phyloP scores from a whole-genome alignment of 2,329 filamentous ascomycete species.

The Fusarium sp. region DNA sequence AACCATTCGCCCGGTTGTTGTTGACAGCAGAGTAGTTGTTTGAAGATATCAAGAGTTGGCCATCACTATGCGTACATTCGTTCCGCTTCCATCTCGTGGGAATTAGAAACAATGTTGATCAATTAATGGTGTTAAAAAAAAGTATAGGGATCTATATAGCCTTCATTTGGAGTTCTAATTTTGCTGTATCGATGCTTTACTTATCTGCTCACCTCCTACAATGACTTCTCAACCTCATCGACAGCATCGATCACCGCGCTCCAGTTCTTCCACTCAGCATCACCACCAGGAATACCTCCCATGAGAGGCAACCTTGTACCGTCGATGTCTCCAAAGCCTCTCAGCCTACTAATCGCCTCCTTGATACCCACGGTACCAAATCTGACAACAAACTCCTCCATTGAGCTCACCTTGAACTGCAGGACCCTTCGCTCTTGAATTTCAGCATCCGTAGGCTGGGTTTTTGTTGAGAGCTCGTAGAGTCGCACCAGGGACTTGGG shows the following conservation, averaged over 20 bases:
- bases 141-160: neutral
- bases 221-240: slow-evolving; percentile 57
- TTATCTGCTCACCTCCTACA: slow-evolving; percentile 26
- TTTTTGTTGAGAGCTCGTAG: slow-evolving; percentile 60
- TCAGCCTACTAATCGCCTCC: slow-evolving; percentile 70
- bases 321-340: slow-evolving; percentile 70
- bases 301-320: slow-evolving; percentile 70
- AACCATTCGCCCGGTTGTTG: slow-evolving; percentile 47
- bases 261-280: slow-evolving; percentile 69
- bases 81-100: neutral
- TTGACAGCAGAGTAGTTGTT: fast-evolving
- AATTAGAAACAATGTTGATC: neutral
- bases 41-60: fast-evolving
- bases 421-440: slow-evolving; percentile 65
- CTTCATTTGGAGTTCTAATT: neutral
- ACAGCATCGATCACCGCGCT: slow-evolving; percentile 59
- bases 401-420: slow-evolving; percentile 71
- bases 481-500: slow-evolving; percentile 71
- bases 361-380: slow-evolving; percentile 75
- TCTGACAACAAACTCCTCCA: slow-evolving; percentile 72
- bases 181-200: neutral
- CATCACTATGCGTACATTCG: too few species aligned
- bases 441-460: slow-evolving; percentile 55
- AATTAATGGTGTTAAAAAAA: neutral
- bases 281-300: slow-evolving; percentile 69